phyloP scores from a whole-genome alignment of 2,329 filamentous ascomycete species.

The Aspergillus persii region DNA sequence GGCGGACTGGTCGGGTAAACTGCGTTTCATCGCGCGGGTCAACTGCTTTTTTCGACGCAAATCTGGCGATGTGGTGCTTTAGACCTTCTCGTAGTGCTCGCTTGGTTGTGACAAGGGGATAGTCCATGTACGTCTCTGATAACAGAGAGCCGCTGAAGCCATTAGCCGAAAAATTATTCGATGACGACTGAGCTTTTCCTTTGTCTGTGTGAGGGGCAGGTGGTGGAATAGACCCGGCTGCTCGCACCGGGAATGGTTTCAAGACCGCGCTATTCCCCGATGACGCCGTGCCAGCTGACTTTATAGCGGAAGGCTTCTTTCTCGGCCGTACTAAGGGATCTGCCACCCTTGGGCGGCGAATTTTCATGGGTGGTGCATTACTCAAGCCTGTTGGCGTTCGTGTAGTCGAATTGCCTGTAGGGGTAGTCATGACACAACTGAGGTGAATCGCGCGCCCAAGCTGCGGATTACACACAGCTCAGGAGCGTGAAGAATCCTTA shows the following conservation, averaged over 20 bases:
- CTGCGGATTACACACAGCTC: too few species aligned
- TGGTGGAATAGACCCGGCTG: slow-evolving; percentile 16
- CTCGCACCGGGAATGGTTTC: slow-evolving; percentile 26
- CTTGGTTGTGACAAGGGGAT: slow-evolving; percentile 79
- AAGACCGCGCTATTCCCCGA: slow-evolving; percentile 23
- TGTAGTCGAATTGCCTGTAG: slow-evolving; percentile 46
- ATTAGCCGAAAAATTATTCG: slow-evolving; percentile 36
- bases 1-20: slow-evolving; percentile 81
- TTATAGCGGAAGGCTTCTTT: slow-evolving; percentile 37
- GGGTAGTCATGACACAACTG: slow-evolving; percentile 33
- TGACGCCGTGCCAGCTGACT: slow-evolving; percentile 20
- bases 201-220: slow-evolving; percentile 21
- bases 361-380: slow-evolving; percentile 43
- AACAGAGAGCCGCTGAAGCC: slow-evolving; percentile 44
- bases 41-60: slow-evolving; percentile 62
- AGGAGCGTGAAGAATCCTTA: too few species aligned
- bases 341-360: slow-evolving; percentile 51
- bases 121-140: slow-evolving; percentile 50
- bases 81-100: slow-evolving; percentile 73
- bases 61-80: slow-evolving; percentile 83
- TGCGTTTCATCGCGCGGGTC: slow-evolving; percentile 74
- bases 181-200: slow-evolving; percentile 17
- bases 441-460: background rate
- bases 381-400: slow-evolving; percentile 49
- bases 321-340: slow-evolving; percentile 67